Evolutionary conservation across 805 yeast species (phyloP), one percentile per base, ranked within the genome.

Genomic region (Metschnikowia aberdeeniae): DNA sequence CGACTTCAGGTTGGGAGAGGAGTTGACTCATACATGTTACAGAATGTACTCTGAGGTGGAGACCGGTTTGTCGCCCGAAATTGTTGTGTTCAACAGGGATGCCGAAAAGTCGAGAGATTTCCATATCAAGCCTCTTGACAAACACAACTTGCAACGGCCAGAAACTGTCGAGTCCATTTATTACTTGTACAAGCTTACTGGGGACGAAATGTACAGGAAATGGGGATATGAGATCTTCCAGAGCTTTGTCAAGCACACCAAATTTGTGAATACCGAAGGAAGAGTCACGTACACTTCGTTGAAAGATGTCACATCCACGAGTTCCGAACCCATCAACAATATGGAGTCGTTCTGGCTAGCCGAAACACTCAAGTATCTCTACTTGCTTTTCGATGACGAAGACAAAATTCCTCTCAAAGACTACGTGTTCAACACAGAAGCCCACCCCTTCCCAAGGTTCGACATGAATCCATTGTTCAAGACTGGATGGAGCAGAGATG

Each of bases 281-380:
- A 75, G 70, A 43, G 61, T 61, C n/a, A 59, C 73, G 4, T 89
- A 80, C 62, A 74, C 88, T 1, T 78, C 86, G 7, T 65, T 89
- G 52, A 68, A 75, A 41, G 87, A 86, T 60, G 90, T 88, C 38
- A 78, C 86, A 1, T 51, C 56, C 2, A 51, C 67, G 6, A 80
- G 82, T 29, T 81, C 90, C 3, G 58, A 60, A 17, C 62, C 61
- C 50, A 66, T 75, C 43, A 93, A 90, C 63, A 87, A 86, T 59
- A 78, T 86, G 80, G 97, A 89, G 65, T 84, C 95, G 17, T 89
- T 88, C 72, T 90, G 97, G 97, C 73, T 87, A 41, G 90, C 96
- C 2, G 97, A 90, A 63, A 90, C 97, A 3, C 75, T 90, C 60
- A 90, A 90, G 64, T 90, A 89, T 64, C 70, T 89, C 34, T 54